Base-by-base conservation (phyloP, 2,329 filamentous ascomycete genomes). In the Pseudocercospora macadamiae region DNA sequence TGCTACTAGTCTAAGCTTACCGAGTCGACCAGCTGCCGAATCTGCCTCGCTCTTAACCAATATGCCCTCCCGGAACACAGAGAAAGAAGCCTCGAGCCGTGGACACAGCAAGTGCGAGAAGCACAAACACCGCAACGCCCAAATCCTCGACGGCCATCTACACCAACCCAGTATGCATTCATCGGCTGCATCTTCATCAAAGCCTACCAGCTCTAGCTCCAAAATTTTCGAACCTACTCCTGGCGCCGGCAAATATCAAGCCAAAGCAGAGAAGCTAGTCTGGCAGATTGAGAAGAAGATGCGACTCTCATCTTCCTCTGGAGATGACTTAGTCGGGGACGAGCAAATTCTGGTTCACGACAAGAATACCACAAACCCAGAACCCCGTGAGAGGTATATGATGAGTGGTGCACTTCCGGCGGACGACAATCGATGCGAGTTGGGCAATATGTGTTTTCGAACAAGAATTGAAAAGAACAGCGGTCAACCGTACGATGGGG, bases 351-450 rank as follows among this genome's bases (percentile, higher is more conserved):
- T n/a, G n/a, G n/a, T n/a, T n/a, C n/a, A n/a, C n/a, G n/a, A n/a
- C n/a, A n/a, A n/a, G n/a, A n/a, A n/a, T n/a, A n/a, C n/a, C n/a
- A n/a, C n/a, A n/a, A n/a, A n/a, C n/a, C n/a, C n/a, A n/a, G n/a
- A n/a, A n/a, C n/a, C n/a, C n/a, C n/a, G n/a, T n/a, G n/a, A n/a
- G n/a, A n/a, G n/a, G 48, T 21, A 12, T 25, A 21, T 21, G 8
- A 51, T 51, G 48, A 51, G 48, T 9, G 48, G 48, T n/a, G 48
- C 28, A 12, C 28, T 51, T 12, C 21, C 48, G 16, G 26, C 28
- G 25, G 48, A 51, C 19, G 48, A 51, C 18, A n/a, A 23, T 1
- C 28, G 48, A 10, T 51, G 48, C 21, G 48, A 36, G 18, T 5
- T 51, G 10, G 30, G 48, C 14, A 25, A 14, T 12, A 8, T 18